Conservation (phyloP, 140 eudicot species). For the Cichorium intybus region DNA sequence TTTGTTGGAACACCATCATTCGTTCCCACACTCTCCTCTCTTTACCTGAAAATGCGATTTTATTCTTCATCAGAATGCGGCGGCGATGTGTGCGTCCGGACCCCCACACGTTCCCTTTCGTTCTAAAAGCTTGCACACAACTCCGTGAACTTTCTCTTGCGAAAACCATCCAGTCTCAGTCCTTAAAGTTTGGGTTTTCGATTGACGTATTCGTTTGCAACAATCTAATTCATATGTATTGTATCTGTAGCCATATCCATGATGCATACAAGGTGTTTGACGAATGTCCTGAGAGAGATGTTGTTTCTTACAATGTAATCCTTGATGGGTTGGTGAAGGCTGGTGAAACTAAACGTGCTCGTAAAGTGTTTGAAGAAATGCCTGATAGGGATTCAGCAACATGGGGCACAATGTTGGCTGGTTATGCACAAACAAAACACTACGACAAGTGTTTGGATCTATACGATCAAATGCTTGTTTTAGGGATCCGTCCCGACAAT, state of each 20-base stretch:
- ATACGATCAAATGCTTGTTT: slow-evolving; percentile 52
- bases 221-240: slow-evolving; percentile 43
- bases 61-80: slow-evolving; percentile 49
- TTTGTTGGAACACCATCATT: slow-evolving; percentile 58
- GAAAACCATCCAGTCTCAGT: slow-evolving; percentile 38
- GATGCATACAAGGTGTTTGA: slow-evolving; percentile 54
- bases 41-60: slow-evolving; percentile 42
- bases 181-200: slow-evolving; percentile 45
- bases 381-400: slow-evolving; percentile 49
- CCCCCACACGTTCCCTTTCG: slow-evolving; percentile 64
- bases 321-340: slow-evolving; percentile 64
- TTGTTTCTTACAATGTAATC: slow-evolving; percentile 57
- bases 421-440: slow-evolving; percentile 48
- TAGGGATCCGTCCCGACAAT: slow-evolving; percentile 39
- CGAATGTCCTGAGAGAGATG: slow-evolving; percentile 45
- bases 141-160: slow-evolving; percentile 21
- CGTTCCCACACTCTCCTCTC: slow-evolving; percentile 56
- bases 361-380: slow-evolving; percentile 59
- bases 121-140: slow-evolving; percentile 47
- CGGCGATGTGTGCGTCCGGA: slow-evolving; percentile 45
- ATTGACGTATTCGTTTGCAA: slow-evolving; percentile 59
- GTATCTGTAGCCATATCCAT: slow-evolving; percentile 19
- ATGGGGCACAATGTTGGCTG: slow-evolving; percentile 70
- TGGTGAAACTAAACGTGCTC: slow-evolving; percentile 40
- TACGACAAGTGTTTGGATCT: slow-evolving; percentile 47